These are phyloP conservation scores for Diaporthe eres DNA, from an alignment of 2,329 filamentous ascomycete genomes.

Conservation along the genomic window DNA sequence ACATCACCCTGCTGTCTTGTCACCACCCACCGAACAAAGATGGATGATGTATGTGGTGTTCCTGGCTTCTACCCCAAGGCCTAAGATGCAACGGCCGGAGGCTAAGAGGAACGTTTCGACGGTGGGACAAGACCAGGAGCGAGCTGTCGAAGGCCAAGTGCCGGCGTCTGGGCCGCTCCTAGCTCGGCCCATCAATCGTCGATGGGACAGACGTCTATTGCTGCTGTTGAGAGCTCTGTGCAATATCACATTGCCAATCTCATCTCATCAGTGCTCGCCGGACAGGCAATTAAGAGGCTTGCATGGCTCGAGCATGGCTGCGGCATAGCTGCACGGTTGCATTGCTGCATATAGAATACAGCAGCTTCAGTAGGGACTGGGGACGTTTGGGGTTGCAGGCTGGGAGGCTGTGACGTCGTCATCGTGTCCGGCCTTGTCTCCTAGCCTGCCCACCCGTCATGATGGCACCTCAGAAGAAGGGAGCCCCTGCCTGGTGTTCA, in stretches of 20 bases:
- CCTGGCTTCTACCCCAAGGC: neutral
- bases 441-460: slow-evolving; percentile 12
- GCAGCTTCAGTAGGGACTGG: slow-evolving; percentile 1
- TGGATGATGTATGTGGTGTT: neutral
- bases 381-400: neutral
- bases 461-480: slow-evolving; percentile 1
- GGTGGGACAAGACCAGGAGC: slow-evolving; percentile 6
- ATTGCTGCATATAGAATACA: neutral
- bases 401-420: slow-evolving; percentile 26
- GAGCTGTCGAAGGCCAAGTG: slow-evolving; percentile 17
- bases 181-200: slow-evolving; percentile 10
- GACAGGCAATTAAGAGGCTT: neutral
- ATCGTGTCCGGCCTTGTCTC: slow-evolving; percentile 24
- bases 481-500: slow-evolving; percentile 16
- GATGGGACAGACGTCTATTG: neutral
- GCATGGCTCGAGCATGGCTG: neutral
- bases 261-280: neutral
- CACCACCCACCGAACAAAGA: neutral
- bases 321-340: slow-evolving; percentile 13
- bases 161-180: slow-evolving; percentile 25
- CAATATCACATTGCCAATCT: neutral
- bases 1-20: neutral
- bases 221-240: neutral
- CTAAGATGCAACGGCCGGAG: slow-evolving; percentile 25
- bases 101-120: slow-evolving; percentile 22